Evolutionary conservation across 106 monocot genomes (phyloP), one percentile per base, ranked within the genome.

Genomic region (Alisma plantagoaquatica): DNA sequence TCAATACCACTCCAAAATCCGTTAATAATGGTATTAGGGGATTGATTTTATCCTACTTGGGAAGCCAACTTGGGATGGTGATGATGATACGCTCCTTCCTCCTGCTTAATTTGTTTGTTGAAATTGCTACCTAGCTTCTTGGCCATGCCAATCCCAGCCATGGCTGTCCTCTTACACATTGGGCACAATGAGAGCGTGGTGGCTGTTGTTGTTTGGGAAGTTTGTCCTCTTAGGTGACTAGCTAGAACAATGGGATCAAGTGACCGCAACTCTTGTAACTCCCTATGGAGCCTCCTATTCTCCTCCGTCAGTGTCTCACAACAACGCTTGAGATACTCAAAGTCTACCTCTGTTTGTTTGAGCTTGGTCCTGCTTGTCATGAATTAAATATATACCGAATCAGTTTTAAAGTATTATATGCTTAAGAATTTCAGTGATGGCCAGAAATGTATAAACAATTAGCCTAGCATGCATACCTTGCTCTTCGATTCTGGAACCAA

Each of bases 401-500:
- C 5, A 38, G 5, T 6, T 6, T 14, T 7, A 38, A 38, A 38
- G 35, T 7, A 38, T 7, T 6, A 38, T 38, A 5, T 7, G 35
- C 35, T 38, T 7, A 5, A 7, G 35, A 14, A 7, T 7, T 6
- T 14, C 35, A 38, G 35, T 38, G 35, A 14, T 7, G 35, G 14
- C 14, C 14, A 7, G 5, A 38, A 38, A 38, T 38, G 35, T 14
- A 38, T 6, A 14, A 38, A 38, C 35, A 38, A 14, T 6, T 7
- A 38, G 35, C 5, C 5, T 7, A 14, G 35, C 35, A 7, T 38
- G 35, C 5, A 14, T 11, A 73, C 72, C 72, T 65, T 12, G 72
- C 72, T 73, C 72, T 60, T 29, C 72, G 50, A 27, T 73, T 73
- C 41, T 73, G 72, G 33, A 73, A 73, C 72, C 72, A 73, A 0